Base-by-base conservation (phyloP, 225 moss, liverwort and hornwort genomes). In the Ulota crispa region DNA sequence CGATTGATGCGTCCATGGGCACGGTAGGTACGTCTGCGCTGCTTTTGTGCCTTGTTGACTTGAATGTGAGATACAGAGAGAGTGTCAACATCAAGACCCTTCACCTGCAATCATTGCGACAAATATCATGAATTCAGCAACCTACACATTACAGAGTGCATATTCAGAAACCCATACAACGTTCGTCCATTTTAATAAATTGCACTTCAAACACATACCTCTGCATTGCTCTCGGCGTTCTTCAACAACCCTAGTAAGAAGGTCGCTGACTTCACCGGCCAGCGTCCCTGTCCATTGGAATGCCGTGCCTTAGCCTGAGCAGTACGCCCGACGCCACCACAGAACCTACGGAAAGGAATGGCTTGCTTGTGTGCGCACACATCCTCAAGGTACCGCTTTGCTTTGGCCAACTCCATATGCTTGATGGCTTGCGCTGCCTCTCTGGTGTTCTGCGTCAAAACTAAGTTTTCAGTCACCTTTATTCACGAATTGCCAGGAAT, bases 171-270 rank as follows among this genome's bases (percentile, higher is more conserved):
- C 18, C 50, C n/a, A 78, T 8, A 62, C 14, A 2, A 61, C 24
- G 13, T 11, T 37, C 18, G 7, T 77, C 31, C 5, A 3, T n/a
- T 39, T 34, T 45, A 64, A 3, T 60, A 1, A 16, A 24, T 47
- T 36, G 9, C 6, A 7, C 16, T 70, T n/a, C 53, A n/a, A 9
- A 59, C 9, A 36, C 56, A 32, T 18, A 88, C 93, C 91, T 95
- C 95, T 0, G 95, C 93, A 67, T 95, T 95, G 75, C 92, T 92
- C 79, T 93, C 92, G 23, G 93, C 93, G 45, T 95, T 95, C 88
- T 93, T 93, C 64, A 93, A 78, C 65, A 95, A 76, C 52, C 92
- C 85, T 10, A 81, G 81, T 72, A 85, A 72, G 59, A 85, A 85
- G 27, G 81, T 77, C 19, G 85, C 81, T 13, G 85, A 85, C 13